These are phyloP conservation scores for Puccinia coronata DNA, from an alignment of 1,284 basidiomycete genomes.

Conservation along the genomic window DNA sequence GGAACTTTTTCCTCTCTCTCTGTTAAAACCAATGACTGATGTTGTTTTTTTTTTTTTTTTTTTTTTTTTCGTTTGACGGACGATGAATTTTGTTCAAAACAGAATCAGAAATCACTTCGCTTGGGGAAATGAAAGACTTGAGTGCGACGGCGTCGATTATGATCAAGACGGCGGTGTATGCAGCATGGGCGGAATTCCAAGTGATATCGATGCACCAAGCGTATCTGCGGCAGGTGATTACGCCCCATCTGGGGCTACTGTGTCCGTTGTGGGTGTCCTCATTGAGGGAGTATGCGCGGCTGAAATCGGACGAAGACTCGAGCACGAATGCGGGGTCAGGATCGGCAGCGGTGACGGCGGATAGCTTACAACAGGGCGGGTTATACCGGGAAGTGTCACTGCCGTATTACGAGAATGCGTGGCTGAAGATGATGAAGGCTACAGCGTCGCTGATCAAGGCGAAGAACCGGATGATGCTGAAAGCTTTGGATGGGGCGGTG, in stretches of 20 bases:
- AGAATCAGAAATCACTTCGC: slow-evolving; percentile 79
- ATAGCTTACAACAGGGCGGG: slow-evolving; percentile 81
- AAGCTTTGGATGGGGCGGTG: slow-evolving; percentile 76
- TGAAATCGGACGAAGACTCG: slow-evolving; percentile 66
- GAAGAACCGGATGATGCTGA: slow-evolving; percentile 69
- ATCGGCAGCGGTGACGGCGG: too few relatives aligned
- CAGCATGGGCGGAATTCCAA: slow-evolving; percentile 93
- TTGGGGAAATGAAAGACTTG: slow-evolving; percentile 83
- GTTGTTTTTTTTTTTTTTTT: too few relatives aligned
- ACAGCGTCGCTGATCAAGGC: slow-evolving; percentile 76
- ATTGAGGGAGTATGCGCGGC: slow-evolving; percentile 70
- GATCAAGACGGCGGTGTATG: slow-evolving; percentile 87
- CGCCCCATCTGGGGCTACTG: slow-evolving; percentile 74
- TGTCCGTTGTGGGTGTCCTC: slow-evolving; percentile 84
- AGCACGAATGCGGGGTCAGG: slow-evolving; percentile 64
- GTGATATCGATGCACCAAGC: slow-evolving; percentile 72
- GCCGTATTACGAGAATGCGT: slow-evolving; percentile 86
- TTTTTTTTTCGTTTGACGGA: neutral
- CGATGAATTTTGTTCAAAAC: slow-evolving; percentile 28
- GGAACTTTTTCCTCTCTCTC: neutral
- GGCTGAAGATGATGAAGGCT: slow-evolving; percentile 82
- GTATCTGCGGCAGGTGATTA: slow-evolving; percentile 79
- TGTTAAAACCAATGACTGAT: neutral
- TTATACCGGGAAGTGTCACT: slow-evolving; percentile 85
- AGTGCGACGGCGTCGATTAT: slow-evolving; percentile 93